phyloP scores from a whole-genome alignment of 1,284 basidiomycete species.

The Ceraceosorus guamensis region DNA sequence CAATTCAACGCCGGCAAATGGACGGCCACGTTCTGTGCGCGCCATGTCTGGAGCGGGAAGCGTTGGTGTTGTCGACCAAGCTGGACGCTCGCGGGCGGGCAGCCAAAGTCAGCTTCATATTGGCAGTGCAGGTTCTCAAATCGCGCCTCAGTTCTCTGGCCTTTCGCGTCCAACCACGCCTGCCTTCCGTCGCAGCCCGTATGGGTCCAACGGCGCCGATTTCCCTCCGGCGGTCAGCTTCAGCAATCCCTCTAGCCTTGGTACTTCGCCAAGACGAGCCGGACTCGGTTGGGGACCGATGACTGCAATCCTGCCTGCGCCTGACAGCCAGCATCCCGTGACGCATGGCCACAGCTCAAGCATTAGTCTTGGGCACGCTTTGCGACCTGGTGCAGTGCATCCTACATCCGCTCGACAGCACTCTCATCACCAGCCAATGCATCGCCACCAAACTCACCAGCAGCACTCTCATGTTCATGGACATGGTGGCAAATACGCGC shows the following conservation, averaged over 20 bases:
- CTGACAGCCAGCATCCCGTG: conserved; percentile 3
- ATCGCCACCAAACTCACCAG: conserved; percentile 9
- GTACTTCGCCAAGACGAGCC: conserved; percentile 31
- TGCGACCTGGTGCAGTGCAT: conserved; percentile 2
- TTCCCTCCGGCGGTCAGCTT: conserved; percentile 20
- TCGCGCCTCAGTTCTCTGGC: not conserved
- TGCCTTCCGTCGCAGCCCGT: conserved; percentile 19
- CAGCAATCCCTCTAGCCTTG: conserved; percentile 14
- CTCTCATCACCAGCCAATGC: conserved; percentile 7
- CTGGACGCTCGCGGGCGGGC: conserved; percentile 18
- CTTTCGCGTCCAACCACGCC: conserved; percentile 17
- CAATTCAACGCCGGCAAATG: conserved; percentile 24
- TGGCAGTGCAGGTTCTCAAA: conserved; percentile 18
- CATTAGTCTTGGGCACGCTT: conserved; percentile 24
- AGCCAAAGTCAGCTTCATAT: conserved; percentile 21
- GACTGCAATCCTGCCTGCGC: conserved; percentile 22
- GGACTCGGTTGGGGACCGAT: conserved; percentile 37
- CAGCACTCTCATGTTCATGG: conserved; percentile 8
- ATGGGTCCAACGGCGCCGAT: conserved; percentile 19
- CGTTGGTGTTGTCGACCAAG: conserved; percentile 5
- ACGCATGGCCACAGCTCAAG: conserved; percentile 16
- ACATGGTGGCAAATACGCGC: no score
- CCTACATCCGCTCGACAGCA: not conserved
- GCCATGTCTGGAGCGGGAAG: conserved; percentile 17
- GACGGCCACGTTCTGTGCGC: conserved; percentile 17